phyloP scores from a whole-genome alignment of 331 rosid species.

The Rhamnella rubrinervis region DNA sequence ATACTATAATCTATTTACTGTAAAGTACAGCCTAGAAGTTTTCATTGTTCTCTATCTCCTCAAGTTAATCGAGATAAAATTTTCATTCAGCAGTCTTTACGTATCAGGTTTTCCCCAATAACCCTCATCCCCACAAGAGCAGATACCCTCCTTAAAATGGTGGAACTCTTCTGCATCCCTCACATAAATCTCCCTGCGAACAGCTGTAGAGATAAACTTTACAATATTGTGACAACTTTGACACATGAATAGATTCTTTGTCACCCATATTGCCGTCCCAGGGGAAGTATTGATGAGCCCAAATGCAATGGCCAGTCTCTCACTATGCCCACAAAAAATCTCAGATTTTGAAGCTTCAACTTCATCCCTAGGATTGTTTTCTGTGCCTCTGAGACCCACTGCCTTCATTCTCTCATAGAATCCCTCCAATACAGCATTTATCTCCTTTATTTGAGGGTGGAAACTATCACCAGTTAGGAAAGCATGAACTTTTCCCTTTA shows the following conservation, averaged over 20 bases:
- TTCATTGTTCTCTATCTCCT: constrained; percentile 15
- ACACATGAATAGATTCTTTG: constrained; percentile 90
- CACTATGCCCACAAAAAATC: constrained; percentile 92
- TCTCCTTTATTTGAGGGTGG: constrained; percentile 69
- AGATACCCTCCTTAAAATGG: constrained; percentile 87
- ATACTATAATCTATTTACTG: constrained; percentile 3
- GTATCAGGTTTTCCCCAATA: constrained; percentile 34
- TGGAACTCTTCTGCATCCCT: constrained; percentile 81
- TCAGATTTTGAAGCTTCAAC: constrained; percentile 81
- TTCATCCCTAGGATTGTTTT: constrained; percentile 35
- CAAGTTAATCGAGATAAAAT: constrained; percentile 8
- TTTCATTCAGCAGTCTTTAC: constrained; percentile 20
- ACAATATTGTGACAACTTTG: constrained; percentile 64
- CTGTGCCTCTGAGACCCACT: constrained; percentile 33
- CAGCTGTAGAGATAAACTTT: constrained; percentile 70
- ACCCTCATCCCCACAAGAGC: constrained; percentile 84
- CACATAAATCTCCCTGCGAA: constrained; percentile 79
- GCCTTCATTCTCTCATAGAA: constrained; percentile 75
- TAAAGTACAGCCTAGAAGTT: constrained; percentile 11
- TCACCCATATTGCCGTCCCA: constrained; percentile 81
- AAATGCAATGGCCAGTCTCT: constrained; percentile 71
- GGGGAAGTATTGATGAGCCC: constrained; percentile 78
- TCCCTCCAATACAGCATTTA: constrained; percentile 57
- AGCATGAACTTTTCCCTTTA: constrained; percentile 83
- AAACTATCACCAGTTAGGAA: constrained; percentile 69